Base-by-base conservation (phyloP, 768 basidiomycete genomes). In the Pleurotus platypus region DNA sequence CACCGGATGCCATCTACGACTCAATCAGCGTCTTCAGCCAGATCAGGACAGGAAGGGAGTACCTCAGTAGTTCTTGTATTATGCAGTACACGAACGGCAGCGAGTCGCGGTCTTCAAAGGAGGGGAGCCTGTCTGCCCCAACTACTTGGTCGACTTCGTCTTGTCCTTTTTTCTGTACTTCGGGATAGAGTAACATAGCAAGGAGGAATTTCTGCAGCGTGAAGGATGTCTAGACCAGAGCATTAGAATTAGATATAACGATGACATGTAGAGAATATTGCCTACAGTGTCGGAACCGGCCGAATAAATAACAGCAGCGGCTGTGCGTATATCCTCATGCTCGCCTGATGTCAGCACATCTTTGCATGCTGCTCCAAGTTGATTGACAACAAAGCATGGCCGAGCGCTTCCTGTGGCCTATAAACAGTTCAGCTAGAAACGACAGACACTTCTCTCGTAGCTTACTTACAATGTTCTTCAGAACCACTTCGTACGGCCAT, bases 81-180 rank as follows among this genome's bases (percentile, higher is more conserved):
- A 78, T 60, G 5, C 71, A 71, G 35, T 70, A 68, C 16, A 73
- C 35, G 55, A 71, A 78, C 2, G 77, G 75, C 18, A 77, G 63
- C 0, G 65, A 63, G 13, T 69, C 69, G 46, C 69, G 65, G 55
- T 76, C 75, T 35, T 66, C 35, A 55, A 75, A 71, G n/a, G 66
- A 66, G 55, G 75, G 75, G n/a, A 77, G 71, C 43, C 75, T 66
- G 58, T 72, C 71, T 43, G 69, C 71, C 49, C 75, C 18, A 24
- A 76, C 63, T 35, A 69, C 63, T 3, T 56, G 40, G 49, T 71
- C 69, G 9, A 73, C 59, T 55, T 72, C 69, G 20, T 57, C 63
- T 46, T 66, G 67, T 2, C 66, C 69, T 22, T 62, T 40, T 46
- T 57, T 55, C 48, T 71, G 70, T 5, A 59, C 60, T 20, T 70